These are phyloP conservation scores for Suhomyces emberorum DNA, from an alignment of 805 yeast genomes.

Conservation along the genomic window DNA sequence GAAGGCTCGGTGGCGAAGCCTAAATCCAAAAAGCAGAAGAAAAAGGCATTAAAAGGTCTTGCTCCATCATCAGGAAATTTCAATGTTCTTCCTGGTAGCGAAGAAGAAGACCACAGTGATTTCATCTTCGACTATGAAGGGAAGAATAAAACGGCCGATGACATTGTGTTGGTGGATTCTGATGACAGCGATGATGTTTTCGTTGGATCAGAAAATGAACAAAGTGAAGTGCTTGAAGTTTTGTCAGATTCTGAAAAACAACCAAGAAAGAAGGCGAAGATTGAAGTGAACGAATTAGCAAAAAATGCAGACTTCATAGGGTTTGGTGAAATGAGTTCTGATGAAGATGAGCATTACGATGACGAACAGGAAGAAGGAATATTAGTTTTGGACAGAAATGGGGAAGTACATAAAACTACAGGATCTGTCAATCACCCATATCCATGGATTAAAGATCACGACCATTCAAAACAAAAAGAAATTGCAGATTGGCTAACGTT, in stretches of 20 bases:
- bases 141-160: constrained; percentile 13
- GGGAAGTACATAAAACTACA: constrained; percentile 15
- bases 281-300: constrained; percentile 33
- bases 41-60: constrained; percentile 14
- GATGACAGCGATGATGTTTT: constrained; percentile 15
- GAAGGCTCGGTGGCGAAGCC: constrained; percentile 13
- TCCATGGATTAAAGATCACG: constrained; percentile 80
- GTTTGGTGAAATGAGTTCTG: constrained; percentile 50
- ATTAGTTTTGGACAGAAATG: constrained; percentile 25
- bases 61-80: constrained; percentile 18
- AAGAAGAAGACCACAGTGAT: constrained; percentile 20
- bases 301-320: constrained; percentile 53
- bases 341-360: constrained; percentile 25
- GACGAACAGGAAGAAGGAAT: constrained; percentile 22
- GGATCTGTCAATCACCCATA: constrained; percentile 30
- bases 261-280: constrained; percentile 13
- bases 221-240: constrained; percentile 7
- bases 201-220: constrained; percentile 22
- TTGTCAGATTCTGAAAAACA: constrained; percentile 5
- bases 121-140: constrained; percentile 20
- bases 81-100: constrained; percentile 18
- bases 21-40: constrained; percentile 19
- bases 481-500: constrained; percentile 82
- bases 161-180: constrained; percentile 30
- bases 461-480: constrained; percentile 72